These are phyloP conservation scores for Bigelowiella natans DNA, from an alignment of 78 protist species.

Conservation along the genomic window DNA sequence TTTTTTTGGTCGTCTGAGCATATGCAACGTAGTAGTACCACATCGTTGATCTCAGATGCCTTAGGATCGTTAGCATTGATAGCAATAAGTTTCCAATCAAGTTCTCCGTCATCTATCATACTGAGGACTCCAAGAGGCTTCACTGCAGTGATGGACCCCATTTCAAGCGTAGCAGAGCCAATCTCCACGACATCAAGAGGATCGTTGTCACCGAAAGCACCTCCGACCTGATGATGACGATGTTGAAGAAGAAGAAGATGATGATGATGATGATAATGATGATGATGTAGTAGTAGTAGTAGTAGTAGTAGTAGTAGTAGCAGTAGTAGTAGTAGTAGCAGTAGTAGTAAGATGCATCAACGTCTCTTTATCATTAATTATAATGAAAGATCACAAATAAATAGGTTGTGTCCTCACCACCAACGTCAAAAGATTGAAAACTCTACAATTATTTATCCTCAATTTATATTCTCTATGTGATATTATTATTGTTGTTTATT, in stretches of 20 bases:
- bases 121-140: conserved; percentile 27
- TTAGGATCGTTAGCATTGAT: conserved; percentile 7
- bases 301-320: not conserved
- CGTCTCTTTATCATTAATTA: too few species aligned
- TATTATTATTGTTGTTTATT: too few species aligned
- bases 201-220: conserved; percentile 49
- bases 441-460: too few species aligned
- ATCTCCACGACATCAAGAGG: conserved; percentile 52
- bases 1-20: too few species aligned
- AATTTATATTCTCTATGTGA: too few species aligned
- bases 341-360: too few species aligned
- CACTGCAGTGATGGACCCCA: conserved; percentile 35
- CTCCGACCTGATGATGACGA: not conserved
- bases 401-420: too few species aligned
- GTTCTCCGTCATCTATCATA: conserved; percentile 55
- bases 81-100: conserved; percentile 53
- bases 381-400: too few species aligned
- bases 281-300: not conserved
- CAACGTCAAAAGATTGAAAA: too few species aligned
- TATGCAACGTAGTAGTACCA: too few species aligned
- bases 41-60: conserved; percentile 22
- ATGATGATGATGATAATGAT: not conserved
- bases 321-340: not conserved
- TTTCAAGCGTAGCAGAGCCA: not conserved
- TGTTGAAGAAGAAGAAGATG: not conserved